Percentiles rank a stretch among this genome's conserved stretches.
Evolutionary conservation across 768 basidiomycete species (phyloP).

Genomic region (Pholiota conissans): DNA sequence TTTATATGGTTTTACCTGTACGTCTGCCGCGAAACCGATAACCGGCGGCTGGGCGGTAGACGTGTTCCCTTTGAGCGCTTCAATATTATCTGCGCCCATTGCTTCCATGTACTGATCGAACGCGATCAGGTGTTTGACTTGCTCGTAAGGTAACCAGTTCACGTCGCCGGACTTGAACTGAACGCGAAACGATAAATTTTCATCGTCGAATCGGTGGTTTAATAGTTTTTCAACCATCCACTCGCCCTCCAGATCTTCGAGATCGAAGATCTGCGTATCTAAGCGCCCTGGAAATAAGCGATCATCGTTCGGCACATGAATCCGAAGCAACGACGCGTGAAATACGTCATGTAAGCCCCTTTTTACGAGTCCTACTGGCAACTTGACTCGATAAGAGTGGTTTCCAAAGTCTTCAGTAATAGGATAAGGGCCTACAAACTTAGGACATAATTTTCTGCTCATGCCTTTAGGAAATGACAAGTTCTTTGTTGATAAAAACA

Average conservation of each 20-base stretch:
- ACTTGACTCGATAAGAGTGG: neutral
- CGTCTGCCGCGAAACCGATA: too few species aligned
- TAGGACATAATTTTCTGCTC: constrained; percentile 19
- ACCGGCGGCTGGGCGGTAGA: too few species aligned
- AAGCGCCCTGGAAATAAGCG: constrained; percentile 28
- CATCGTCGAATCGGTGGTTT: constrained; percentile 3
- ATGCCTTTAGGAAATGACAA: constrained; percentile 17
- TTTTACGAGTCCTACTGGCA: neutral
- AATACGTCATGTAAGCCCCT: constrained; percentile 29
- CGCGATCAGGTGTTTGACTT: neutral
- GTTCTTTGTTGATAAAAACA: constrained; percentile 20
- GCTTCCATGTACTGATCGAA: neutral
- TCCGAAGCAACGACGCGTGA: constrained; percentile 30
- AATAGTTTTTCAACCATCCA: constrained; percentile 20
- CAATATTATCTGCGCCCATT: neutral
- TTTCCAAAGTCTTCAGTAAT: constrained; percentile 6
- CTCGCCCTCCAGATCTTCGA: constrained; percentile 12
- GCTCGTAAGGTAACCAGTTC: constrained; percentile 16
- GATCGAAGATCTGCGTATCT: constrained; percentile 14
- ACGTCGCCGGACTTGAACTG: neutral
- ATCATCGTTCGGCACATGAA: constrained; percentile 30
- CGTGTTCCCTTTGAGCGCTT: neutral
- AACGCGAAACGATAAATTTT: neutral
- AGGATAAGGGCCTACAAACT: constrained; percentile 19
- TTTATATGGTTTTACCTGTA: neutral